These are phyloP conservation scores for Pestalotiopsis sp. DNA, from an alignment of 2,329 filamentous ascomycete species.

Conservation along the genomic window DNA sequence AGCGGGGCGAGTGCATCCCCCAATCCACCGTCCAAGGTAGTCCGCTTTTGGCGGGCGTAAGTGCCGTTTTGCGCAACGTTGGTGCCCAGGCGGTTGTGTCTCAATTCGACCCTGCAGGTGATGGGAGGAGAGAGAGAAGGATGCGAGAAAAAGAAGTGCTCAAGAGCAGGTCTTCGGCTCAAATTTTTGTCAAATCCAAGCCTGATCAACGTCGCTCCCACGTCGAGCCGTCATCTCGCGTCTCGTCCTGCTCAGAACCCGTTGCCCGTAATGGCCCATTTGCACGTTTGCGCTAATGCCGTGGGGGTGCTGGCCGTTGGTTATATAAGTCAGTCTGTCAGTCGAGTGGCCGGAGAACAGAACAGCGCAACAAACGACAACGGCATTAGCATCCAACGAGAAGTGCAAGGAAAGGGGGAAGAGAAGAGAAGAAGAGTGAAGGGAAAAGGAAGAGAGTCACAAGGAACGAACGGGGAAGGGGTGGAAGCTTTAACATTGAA, in stretches of 20 bases:
- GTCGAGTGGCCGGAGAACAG: background rate
- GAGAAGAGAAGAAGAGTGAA: slow-evolving; percentile 16
- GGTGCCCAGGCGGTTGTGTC: slow-evolving; percentile 14
- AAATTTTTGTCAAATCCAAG: background rate
- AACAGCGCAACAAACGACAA: slow-evolving; percentile 6
- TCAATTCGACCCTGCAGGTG: background rate
- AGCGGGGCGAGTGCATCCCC: background rate
- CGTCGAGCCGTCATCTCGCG: background rate
- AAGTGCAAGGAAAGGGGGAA: slow-evolving; percentile 15
- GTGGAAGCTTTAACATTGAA: slow-evolving; percentile 27
- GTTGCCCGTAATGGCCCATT: background rate
- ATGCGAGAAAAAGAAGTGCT: background rate
- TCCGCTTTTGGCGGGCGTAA: slow-evolving; percentile 11
- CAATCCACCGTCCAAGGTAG: slow-evolving; percentile 3
- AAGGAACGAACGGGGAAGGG: slow-evolving; percentile 33
- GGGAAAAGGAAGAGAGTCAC: slow-evolving; percentile 25
- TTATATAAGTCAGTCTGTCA: slow-evolving; percentile 1
- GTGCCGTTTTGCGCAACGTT: slow-evolving; percentile 17
- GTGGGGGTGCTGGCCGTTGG: slow-evolving; percentile 9
- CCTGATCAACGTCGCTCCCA: background rate
- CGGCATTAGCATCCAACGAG: slow-evolving; percentile 7
- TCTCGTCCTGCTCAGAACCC: background rate
- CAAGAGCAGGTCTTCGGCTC: background rate
- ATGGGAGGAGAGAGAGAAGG: background rate
- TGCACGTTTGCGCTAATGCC: slow-evolving; percentile 16